Evolutionary conservation across 116 monocot species (phyloP).

Genomic region (Trichopus zeylanicus): DNA sequence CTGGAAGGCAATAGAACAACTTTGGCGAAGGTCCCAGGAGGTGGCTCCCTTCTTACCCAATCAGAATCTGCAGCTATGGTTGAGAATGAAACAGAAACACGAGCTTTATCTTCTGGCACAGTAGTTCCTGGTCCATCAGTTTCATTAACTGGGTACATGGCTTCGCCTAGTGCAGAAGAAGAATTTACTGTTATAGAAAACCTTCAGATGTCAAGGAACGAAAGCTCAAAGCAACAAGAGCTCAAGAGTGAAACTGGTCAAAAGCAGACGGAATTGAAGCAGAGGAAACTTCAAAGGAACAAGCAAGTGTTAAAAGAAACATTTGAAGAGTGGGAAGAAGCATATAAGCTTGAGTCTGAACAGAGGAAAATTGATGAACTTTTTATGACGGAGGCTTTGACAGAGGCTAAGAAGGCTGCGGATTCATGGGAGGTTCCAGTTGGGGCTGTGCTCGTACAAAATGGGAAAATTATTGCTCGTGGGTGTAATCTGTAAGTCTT

Average conservation of each 20-base stretch:
- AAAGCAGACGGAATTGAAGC: slow-evolving; percentile 46
- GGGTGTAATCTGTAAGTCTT: slow-evolving; percentile 68
- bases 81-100: slow-evolving; percentile 6
- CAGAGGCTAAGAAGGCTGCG: slow-evolving; percentile 81
- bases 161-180: slow-evolving; percentile 7
- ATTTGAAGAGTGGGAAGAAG: slow-evolving; percentile 91
- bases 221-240: slow-evolving; percentile 11
- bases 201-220: slow-evolving; percentile 8
- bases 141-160: slow-evolving; percentile 1
- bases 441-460: slow-evolving; percentile 83
- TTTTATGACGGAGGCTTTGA: slow-evolving; percentile 92
- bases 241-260: slow-evolving; percentile 20
- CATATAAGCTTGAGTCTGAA: slow-evolving; percentile 53
- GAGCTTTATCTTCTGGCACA: slow-evolving; percentile 12
- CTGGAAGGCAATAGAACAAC: slow-evolving; percentile 5
- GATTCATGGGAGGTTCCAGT: slow-evolving; percentile 95
- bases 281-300: slow-evolving; percentile 59
- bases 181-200: slow-evolving; percentile 15
- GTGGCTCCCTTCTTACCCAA: not conserved
- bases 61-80: not conserved
- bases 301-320: slow-evolving; percentile 58
- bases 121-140: slow-evolving; percentile 6
- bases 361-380: slow-evolving; percentile 66
- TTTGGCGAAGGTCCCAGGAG: not conserved
- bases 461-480: slow-evolving; percentile 87